phyloP scores from a whole-genome alignment of 805 yeast species.

The Saturnispora galanensis region DNA sequence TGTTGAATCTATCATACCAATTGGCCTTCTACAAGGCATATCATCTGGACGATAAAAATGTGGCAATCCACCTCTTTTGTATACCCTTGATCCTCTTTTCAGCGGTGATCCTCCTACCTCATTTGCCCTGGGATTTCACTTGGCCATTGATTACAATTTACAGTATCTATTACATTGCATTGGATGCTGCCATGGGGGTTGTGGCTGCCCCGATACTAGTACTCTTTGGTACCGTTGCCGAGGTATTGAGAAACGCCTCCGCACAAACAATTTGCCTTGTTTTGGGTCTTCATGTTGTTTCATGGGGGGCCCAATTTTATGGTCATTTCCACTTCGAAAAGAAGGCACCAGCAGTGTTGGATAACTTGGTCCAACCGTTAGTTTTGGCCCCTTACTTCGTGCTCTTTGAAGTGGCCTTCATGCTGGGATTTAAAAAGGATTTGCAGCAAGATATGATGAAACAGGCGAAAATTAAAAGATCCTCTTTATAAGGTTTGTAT shows the following conservation, averaged over 20 bases:
- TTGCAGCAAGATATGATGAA: constrained; percentile 41
- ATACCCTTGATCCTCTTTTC: constrained; percentile 70
- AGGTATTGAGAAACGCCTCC: not conserved
- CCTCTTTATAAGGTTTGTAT: not conserved
- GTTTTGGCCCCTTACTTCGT: constrained; percentile 91
- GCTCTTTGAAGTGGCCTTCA: constrained; percentile 62
- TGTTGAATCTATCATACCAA: constrained; percentile 36
- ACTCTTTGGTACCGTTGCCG: constrained; percentile 14
- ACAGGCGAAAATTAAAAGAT: constrained; percentile 30
- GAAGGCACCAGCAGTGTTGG: constrained; percentile 79
- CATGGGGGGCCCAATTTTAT: constrained; percentile 79
- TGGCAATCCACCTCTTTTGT: constrained; percentile 64
- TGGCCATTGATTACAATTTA: constrained; percentile 42
- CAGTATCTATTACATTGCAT: constrained; percentile 44
- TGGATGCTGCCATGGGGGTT: constrained; percentile 45
- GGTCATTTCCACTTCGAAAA: constrained; percentile 81
- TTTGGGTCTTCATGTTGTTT: constrained; percentile 34
- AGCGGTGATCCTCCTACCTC: constrained; percentile 32
- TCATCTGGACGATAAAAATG: constrained; percentile 39
- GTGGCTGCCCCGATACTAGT: constrained; percentile 31
- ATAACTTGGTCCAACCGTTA: constrained; percentile 73
- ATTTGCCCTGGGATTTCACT: constrained; percentile 2
- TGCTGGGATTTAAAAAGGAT: constrained; percentile 49
- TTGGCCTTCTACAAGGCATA: constrained; percentile 47
- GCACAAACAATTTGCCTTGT: not conserved